Percentiles rank a stretch among this genome's conserved stretches.
phyloP scores from a whole-genome alignment of 202 grass and related monocot genomes.

The Setaria viridis region DNA sequence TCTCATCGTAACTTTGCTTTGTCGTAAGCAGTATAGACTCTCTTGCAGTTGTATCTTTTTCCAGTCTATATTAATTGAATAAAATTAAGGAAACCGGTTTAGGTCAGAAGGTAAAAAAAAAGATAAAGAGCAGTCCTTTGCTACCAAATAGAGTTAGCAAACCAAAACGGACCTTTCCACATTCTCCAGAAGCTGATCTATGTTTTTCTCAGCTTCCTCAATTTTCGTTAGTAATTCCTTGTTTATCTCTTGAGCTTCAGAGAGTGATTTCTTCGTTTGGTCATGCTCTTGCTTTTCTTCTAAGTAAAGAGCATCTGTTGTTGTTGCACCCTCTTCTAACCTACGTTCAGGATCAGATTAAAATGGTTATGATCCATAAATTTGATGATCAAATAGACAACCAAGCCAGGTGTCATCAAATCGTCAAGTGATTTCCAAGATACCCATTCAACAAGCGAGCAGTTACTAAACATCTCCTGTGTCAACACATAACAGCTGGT shows the following conservation, averaged over 20 bases:
- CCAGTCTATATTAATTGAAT: slow-evolving; percentile 57
- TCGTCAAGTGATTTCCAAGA: not conserved
- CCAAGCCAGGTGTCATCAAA: slow-evolving; percentile 29
- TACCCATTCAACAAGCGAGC: slow-evolving; percentile 12
- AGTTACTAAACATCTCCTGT: slow-evolving; percentile 35
- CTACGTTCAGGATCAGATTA: slow-evolving; percentile 59
- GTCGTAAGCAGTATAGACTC: slow-evolving; percentile 59
- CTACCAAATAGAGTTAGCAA: slow-evolving; percentile 40
- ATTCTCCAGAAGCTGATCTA: slow-evolving; percentile 56
- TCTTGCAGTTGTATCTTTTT: slow-evolving; percentile 62
- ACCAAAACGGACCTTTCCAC: slow-evolving; percentile 55
- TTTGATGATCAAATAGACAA: slow-evolving; percentile 29
- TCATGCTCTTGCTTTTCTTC: slow-evolving; percentile 64
- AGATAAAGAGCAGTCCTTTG: slow-evolving; percentile 34
- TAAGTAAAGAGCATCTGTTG: slow-evolving; percentile 61
- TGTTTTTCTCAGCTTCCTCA: slow-evolving; percentile 60
- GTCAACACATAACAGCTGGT: slow-evolving; percentile 17
- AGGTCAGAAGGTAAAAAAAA: slow-evolving; percentile 25
- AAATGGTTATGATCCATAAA: slow-evolving; percentile 43
- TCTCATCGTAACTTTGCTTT: slow-evolving; percentile 71
- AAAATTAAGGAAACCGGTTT: slow-evolving; percentile 38
- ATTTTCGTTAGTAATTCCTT: slow-evolving; percentile 55
- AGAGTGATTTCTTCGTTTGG: slow-evolving; percentile 61
- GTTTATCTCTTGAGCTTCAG: slow-evolving; percentile 67
- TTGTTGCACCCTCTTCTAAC: slow-evolving; percentile 71